These are phyloP conservation scores for Cystobasidium onofrii DNA, from an alignment of 768 basidiomycete genomes.

Conservation along the genomic window DNA sequence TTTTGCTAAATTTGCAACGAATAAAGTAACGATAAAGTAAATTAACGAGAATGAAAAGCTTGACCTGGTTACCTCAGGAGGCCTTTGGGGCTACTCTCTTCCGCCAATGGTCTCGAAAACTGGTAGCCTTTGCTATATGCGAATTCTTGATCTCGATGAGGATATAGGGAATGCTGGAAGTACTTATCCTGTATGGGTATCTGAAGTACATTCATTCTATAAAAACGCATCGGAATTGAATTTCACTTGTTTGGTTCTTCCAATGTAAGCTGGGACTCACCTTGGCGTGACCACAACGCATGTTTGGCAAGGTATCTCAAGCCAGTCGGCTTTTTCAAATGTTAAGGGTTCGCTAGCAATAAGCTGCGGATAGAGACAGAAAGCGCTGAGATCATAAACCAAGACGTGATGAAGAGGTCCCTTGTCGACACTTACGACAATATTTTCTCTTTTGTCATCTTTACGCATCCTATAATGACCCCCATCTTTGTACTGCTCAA, in stretches of 20 bases:
- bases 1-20: too few relatives aligned
- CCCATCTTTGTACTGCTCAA: slow-evolving; percentile 76
- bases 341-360: slow-evolving; percentile 63
- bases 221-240: too few relatives aligned
- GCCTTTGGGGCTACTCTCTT: background rate
- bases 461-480: slow-evolving; percentile 90
- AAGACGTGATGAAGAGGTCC: background rate
- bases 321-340: slow-evolving; percentile 95
- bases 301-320: slow-evolving; percentile 94
- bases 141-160: slow-evolving; percentile 20
- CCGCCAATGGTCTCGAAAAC: slow-evolving; percentile 1
- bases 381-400: background rate
- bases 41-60: background rate
- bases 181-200: slow-evolving; percentile 33
- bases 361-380: background rate
- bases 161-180: slow-evolving; percentile 31
- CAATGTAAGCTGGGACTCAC: background rate
- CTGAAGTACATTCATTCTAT: slow-evolving; percentile 32
- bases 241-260: too few relatives aligned
- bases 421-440: slow-evolving; percentile 59
- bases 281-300: slow-evolving; percentile 79
- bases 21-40: too few relatives aligned
- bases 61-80: background rate
- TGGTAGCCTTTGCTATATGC: slow-evolving; percentile 26
- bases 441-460: slow-evolving; percentile 87